phyloP scores from a whole-genome alignment of 768 basidiomycete genomes.

The Coprinopsis sp. region DNA sequence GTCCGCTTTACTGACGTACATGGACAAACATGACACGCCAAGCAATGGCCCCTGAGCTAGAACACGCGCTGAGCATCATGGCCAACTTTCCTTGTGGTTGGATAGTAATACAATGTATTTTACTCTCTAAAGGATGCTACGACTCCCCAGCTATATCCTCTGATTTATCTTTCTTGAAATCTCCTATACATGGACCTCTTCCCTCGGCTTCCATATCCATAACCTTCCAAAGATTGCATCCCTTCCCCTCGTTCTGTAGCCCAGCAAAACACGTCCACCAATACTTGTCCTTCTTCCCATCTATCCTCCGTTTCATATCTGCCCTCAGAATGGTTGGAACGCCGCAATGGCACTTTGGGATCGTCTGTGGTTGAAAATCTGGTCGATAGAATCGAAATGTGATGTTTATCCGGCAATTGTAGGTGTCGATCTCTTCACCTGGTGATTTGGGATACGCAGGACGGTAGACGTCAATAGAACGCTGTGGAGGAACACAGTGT shows the following conservation, averaged over 20 bases:
- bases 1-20: no score
- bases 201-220: constrained; percentile 69
- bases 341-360: constrained; percentile 69
- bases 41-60: no score
- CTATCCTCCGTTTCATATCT: constrained; percentile 72
- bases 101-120: no score
- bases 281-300: constrained; percentile 52
- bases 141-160: no score
- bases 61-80: no score
- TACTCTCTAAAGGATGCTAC: no score
- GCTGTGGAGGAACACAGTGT: constrained; percentile 71
- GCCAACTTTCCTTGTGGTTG: no score
- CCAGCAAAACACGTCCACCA: constrained; percentile 84
- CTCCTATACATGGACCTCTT: constrained; percentile 43
- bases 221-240: constrained; percentile 69
- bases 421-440: constrained; percentile 35
- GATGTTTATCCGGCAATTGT: constrained; percentile 75
- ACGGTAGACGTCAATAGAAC: constrained; percentile 64
- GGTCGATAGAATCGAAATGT: constrained; percentile 86
- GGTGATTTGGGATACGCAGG: constrained; percentile 44
- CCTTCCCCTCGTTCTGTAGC: constrained; percentile 80
- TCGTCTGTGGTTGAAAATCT: constrained; percentile 63
- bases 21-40: no score
- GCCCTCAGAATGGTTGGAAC: constrained; percentile 66
- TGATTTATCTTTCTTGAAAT: constrained; percentile 14